Evolutionary conservation across 1,139 yeast species (phyloP).

Genomic region (Geotrichum histeridarum): DNA sequence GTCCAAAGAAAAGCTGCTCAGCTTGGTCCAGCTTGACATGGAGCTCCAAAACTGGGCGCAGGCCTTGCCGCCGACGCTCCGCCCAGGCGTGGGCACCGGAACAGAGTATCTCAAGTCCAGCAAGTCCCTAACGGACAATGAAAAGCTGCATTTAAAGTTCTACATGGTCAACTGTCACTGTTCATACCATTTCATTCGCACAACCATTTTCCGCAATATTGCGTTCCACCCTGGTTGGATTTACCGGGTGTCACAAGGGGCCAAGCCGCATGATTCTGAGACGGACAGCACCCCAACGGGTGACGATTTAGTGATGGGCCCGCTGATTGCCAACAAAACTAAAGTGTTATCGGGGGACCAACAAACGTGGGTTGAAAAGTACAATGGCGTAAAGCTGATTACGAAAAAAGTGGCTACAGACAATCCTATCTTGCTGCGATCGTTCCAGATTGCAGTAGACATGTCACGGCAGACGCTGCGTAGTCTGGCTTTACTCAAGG

Average conservation of each 20-base stretch:
- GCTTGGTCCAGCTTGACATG: slow-evolving; percentile 32
- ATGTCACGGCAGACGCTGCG: slow-evolving; percentile 27
- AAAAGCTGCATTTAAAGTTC: slow-evolving; percentile 1
- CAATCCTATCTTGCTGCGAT: slow-evolving; percentile 25
- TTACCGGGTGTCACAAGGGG: slow-evolving; percentile 16
- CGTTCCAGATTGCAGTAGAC: slow-evolving; percentile 26
- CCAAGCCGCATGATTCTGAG: neutral
- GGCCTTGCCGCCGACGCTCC: slow-evolving; percentile 28
- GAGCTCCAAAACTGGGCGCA: slow-evolving; percentile 34
- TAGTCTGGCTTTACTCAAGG: slow-evolving; percentile 3
- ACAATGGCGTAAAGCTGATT: slow-evolving; percentile 15
- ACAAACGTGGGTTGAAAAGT: slow-evolving; percentile 11
- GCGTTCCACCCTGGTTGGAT: slow-evolving; percentile 35
- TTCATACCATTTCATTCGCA: slow-evolving; percentile 28
- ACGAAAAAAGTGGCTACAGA: slow-evolving; percentile 10
- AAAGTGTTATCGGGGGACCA: neutral
- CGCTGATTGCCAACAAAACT: neutral
- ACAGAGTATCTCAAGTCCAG: neutral
- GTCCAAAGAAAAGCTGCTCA: slow-evolving; percentile 29
- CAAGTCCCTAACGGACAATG: neutral
- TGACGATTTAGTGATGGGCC: neutral
- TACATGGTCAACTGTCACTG: slow-evolving; percentile 18
- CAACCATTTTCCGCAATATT: slow-evolving; percentile 31
- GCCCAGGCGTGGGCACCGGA: neutral
- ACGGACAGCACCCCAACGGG: neutral